Conservation (phyloP, 2,329 filamentous ascomycete genomes). For the Malbranchea cinnamomea region DNA sequence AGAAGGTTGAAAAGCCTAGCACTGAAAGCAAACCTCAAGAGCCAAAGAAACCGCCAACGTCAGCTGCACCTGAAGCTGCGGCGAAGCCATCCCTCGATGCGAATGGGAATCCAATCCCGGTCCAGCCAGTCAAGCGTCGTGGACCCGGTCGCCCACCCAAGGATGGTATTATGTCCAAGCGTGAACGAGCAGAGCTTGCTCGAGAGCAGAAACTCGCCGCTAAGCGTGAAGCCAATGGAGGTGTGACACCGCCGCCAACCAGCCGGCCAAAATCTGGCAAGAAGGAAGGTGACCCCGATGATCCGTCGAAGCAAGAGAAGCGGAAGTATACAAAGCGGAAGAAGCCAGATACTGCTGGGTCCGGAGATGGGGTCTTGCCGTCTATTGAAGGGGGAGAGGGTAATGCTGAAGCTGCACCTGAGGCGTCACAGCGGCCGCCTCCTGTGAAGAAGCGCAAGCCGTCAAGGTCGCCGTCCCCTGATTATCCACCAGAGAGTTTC, state of each 20-base stretch:
- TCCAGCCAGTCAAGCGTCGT: slow-evolving; percentile 27
- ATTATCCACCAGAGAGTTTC: slow-evolving; percentile 42
- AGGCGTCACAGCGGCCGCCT: slow-evolving; percentile 28
- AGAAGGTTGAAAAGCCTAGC: slow-evolving; percentile 7
- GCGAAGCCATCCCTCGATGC: slow-evolving; percentile 17
- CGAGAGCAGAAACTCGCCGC: slow-evolving; percentile 37
- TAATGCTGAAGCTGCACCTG: slow-evolving; percentile 22
- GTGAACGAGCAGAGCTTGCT: slow-evolving; percentile 41
- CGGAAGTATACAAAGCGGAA: slow-evolving; percentile 35
- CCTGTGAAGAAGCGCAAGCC: slow-evolving; percentile 38
- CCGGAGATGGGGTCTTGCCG: slow-evolving; percentile 27
- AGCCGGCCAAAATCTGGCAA: slow-evolving; percentile 14
- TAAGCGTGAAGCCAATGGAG: slow-evolving; percentile 32
- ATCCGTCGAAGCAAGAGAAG: slow-evolving; percentile 30
- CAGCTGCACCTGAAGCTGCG: slow-evolving; percentile 12
- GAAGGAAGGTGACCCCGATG: slow-evolving; percentile 21
- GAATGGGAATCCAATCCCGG: too few species aligned
- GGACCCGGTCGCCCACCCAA: slow-evolving; percentile 51
- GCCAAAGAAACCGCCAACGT: slow-evolving; percentile 17
- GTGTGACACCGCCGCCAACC: slow-evolving; percentile 27
- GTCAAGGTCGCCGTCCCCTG: slow-evolving; percentile 45
- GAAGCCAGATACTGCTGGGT: slow-evolving; percentile 26
- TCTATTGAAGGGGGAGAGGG: slow-evolving; percentile 28
- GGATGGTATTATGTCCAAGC: slow-evolving; percentile 52
- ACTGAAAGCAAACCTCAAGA: slow-evolving; percentile 15